Percentiles rank a stretch among this genome's conserved stretches.
Conservation (phyloP, 2,329 filamentous ascomycete genomes). For the Diplodia scrobiculata region DNA sequence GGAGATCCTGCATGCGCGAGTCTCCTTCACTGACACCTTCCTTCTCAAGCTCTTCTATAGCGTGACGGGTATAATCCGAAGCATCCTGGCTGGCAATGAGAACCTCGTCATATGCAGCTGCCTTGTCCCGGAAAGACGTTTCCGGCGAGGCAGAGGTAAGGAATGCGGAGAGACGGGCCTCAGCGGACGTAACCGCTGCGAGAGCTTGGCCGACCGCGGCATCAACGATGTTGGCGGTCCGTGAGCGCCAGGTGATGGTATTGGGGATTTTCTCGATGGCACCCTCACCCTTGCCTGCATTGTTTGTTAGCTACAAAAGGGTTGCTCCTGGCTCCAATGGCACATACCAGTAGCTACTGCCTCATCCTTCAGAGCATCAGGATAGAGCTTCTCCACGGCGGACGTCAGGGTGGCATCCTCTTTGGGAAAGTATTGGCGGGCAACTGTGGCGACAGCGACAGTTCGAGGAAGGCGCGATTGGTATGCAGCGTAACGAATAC, state of each 20-base stretch:
- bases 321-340: too few species aligned
- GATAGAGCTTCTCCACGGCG: constrained; percentile 70
- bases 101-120: constrained; percentile 86
- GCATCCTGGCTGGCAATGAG: constrained; percentile 90
- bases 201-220: constrained; percentile 86
- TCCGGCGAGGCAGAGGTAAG: constrained; percentile 48
- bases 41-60: constrained; percentile 82
- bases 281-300: constrained; percentile 39
- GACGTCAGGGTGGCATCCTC: constrained; percentile 64
- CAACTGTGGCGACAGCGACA: constrained; percentile 75
- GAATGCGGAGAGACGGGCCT: constrained; percentile 54
- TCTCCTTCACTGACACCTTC: constrained; percentile 86
- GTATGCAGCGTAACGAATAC: constrained; percentile 91
- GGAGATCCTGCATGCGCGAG: constrained; percentile 83
- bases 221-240: constrained; percentile 87
- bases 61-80: constrained; percentile 87
- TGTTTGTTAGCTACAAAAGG: background rate
- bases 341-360: constrained; percentile 53
- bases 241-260: constrained; percentile 80
- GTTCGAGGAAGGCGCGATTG: constrained; percentile 86
- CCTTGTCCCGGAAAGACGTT: constrained; percentile 64
- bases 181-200: constrained; percentile 64
- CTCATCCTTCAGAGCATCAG: constrained; percentile 52
- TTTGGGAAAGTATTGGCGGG: constrained; percentile 73
- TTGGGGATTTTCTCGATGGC: constrained; percentile 61